phyloP scores from a whole-genome alignment of 2,329 filamentous ascomycete species.

The Scytalidium sp. region DNA sequence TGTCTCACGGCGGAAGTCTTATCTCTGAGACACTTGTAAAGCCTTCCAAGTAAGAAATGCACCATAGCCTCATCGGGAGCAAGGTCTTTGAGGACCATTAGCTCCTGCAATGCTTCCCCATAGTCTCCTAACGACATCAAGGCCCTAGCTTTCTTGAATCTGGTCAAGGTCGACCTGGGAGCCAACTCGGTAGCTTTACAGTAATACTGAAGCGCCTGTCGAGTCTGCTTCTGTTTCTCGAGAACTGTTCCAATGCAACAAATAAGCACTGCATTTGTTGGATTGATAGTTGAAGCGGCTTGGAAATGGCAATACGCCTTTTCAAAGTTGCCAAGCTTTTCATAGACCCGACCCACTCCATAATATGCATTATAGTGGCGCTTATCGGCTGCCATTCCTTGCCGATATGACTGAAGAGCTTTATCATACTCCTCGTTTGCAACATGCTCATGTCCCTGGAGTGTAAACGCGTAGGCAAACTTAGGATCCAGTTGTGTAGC shows the following conservation, averaged over 20 bases:
- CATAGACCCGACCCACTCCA: constrained; percentile 77
- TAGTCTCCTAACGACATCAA: constrained; percentile 73
- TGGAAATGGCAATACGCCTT: constrained; percentile 91
- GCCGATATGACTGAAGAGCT: constrained; percentile 81
- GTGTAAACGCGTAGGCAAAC: constrained; percentile 92
- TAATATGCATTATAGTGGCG: constrained; percentile 99
- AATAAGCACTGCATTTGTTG: constrained; percentile 86
- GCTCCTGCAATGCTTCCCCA: constrained; percentile 72
- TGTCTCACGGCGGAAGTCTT: constrained; percentile 83
- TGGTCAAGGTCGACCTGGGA: constrained; percentile 75
- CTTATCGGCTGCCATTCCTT: constrained; percentile 79
- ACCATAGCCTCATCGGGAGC: constrained; percentile 95
- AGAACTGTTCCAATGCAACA: constrained; percentile 89
- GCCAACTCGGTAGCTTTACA: constrained; percentile 78
- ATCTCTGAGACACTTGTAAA: constrained; percentile 71
- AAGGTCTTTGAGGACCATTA: constrained; percentile 85
- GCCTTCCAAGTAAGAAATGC: constrained; percentile 87
- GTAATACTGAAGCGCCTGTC: constrained; percentile 77
- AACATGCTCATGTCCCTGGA: constrained; percentile 95
- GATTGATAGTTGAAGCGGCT: constrained; percentile 84
- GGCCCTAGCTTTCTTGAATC: constrained; percentile 90
- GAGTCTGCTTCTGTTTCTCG: constrained; percentile 82
- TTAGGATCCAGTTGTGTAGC: constrained; percentile 86
- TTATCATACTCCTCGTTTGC: constrained; percentile 97
- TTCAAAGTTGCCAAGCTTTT: constrained; percentile 86